Evolutionary conservation across 2,329 filamentous ascomycete species (phyloP), one percentile per base, ranked within the genome.

Genomic region (Teratosphaeria gauchensis): DNA sequence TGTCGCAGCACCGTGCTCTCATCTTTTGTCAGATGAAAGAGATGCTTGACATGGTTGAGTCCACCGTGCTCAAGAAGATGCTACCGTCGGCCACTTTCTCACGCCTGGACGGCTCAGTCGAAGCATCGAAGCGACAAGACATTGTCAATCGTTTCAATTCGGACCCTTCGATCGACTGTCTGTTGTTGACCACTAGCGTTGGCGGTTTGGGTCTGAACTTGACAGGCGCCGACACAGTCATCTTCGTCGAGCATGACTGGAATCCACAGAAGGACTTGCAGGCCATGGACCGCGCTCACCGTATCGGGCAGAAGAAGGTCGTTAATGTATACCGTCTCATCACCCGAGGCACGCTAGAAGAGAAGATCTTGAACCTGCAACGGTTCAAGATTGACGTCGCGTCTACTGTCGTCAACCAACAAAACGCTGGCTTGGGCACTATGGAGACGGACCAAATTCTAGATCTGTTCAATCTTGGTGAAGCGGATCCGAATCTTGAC

Each of bases 1-100:
- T 99, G 72, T 96, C 94, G 62, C 94, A 92, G 32, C 94, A 99
- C 72, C 89, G 94, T 52, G 95, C 94, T 0, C 83, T 99, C 31
- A 88, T 99, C 65, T 99, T 99, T 80, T 99, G 94, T 69, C 94
- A 99, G 73, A 96, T 99, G 90, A 99, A 99, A 76, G 94, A 99
- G 74, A 99, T 99, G 95, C 82, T 99, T 28, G 94, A 99, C 73
- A 97, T 99, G 84, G 95, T 99, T 2, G 92, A 97, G 71, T 90
- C 88, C 67, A 92, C 92, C 59, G 94, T 99, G 0, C 77, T 99
- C 46, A 90, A 90, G 73, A 88, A 88, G 69, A 82, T 97, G 75
- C 82, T 99, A n/a, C 94, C 94, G 1, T 89, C 87, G 0, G 92
- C 96, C 5, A 94, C 95, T 42, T 96, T 88, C 71, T 83, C 97